A percentile compares a stretch with the other conserved stretches of the same genome.
Conservation (phyloP, 1,284 basidiomycete species). For the Fomitopsis palustris region DNA sequence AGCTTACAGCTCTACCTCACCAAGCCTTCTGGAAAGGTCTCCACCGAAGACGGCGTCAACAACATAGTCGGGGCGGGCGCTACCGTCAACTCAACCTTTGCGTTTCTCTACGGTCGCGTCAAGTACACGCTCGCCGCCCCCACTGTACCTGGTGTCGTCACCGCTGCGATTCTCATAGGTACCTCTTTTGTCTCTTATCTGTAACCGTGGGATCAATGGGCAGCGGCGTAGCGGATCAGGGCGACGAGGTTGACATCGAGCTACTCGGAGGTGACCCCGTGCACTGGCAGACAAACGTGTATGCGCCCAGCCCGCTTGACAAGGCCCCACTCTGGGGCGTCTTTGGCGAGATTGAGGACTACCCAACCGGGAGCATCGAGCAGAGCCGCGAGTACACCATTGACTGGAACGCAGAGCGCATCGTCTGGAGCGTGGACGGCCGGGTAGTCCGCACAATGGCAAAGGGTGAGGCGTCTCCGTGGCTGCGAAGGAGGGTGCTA, state of each 20-base stretch:
- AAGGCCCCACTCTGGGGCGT: slow-evolving; percentile 35
- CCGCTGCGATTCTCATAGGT: slow-evolving; percentile 40
- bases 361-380: slow-evolving; percentile 22
- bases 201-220: background rate
- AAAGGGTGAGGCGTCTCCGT: slow-evolving; percentile 27
- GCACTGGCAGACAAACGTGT: slow-evolving; percentile 47
- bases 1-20: slow-evolving; percentile 35
- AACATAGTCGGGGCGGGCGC: slow-evolving; percentile 36
- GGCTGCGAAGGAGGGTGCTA: background rate
- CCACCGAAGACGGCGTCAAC: slow-evolving; percentile 33
- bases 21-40: slow-evolving; percentile 30
- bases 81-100: slow-evolving; percentile 42
- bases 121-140: slow-evolving; percentile 34
- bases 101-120: slow-evolving; percentile 33
- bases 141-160: slow-evolving; percentile 33
- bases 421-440: slow-evolving; percentile 43
- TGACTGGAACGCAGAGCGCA: slow-evolving; percentile 38
- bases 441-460: slow-evolving; percentile 32
- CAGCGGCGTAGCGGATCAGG: slow-evolving; percentile 23
- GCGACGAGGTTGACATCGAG: slow-evolving; percentile 46
- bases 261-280: slow-evolving; percentile 36
- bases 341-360: slow-evolving; percentile 34
- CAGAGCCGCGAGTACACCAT: slow-evolving; percentile 38
- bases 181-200: slow-evolving; percentile 1
- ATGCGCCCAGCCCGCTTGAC: slow-evolving; percentile 32